A percentile compares a stretch with the other conserved stretches of the same genome.
phyloP scores from a whole-genome alignment of 768 basidiomycete genomes.

The Exidia glandulosa region DNA sequence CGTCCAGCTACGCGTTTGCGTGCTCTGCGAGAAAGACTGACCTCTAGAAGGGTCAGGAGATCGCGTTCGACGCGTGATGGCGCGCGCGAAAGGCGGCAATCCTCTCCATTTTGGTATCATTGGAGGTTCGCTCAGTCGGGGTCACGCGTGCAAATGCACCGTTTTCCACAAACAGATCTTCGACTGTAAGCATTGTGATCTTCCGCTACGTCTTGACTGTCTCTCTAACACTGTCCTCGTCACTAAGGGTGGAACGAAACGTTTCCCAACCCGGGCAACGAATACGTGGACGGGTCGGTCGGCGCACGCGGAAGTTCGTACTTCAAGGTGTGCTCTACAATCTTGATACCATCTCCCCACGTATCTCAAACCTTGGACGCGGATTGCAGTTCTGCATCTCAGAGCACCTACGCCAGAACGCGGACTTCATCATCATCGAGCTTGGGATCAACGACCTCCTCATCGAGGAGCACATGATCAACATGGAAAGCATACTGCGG shows the following conservation, averaged over 20 bases:
- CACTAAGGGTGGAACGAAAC: conserved; percentile 3
- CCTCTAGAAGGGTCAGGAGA: not conserved
- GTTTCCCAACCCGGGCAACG: not conserved
- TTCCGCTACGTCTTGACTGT: not conserved
- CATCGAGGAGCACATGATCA: not conserved
- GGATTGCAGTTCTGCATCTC: conserved; percentile 3
- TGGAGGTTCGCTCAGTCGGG: conserved; percentile 1
- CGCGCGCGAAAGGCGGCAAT: not conserved
- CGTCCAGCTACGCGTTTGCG: not conserved
- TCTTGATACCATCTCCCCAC: no score
- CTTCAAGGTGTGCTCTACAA: conserved; percentile 1
- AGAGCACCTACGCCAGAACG: conserved; percentile 1
- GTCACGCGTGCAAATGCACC: conserved; percentile 4
- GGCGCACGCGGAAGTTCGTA: conserved; percentile 2
- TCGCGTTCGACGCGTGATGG: conserved; percentile 1
- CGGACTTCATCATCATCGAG: conserved; percentile 1
- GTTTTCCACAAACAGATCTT: conserved; percentile 3
- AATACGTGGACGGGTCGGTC: conserved; percentile 1
- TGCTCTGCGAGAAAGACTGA: no score
- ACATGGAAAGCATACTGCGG: conserved; percentile 2
- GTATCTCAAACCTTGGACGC: not conserved
- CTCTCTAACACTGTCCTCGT: not conserved
- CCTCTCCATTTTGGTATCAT: conserved; percentile 1
- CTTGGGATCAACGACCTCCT: not conserved
- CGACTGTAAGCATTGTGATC: not conserved